Evolutionary conservation across 2,329 filamentous ascomycete species (phyloP).

Genomic region (Fusarium papillatum): DNA sequence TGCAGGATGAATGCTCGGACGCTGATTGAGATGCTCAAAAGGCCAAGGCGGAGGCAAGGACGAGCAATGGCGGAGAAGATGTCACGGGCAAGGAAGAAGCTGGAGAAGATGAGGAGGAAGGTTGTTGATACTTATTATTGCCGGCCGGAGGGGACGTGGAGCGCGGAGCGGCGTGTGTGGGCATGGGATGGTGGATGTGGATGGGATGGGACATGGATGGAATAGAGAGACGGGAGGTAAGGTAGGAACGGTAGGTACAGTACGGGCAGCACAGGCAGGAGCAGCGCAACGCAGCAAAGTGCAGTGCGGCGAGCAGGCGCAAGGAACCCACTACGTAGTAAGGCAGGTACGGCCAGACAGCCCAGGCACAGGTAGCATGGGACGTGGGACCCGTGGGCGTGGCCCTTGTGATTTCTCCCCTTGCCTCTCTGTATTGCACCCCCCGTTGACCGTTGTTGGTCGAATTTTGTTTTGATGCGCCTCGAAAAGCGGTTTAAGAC

Average conservation of each 20-base stretch:
- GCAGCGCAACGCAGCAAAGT: not conserved
- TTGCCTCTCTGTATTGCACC: constrained; percentile 34
- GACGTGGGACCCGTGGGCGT: constrained; percentile 42
- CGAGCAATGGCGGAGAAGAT: constrained; percentile 27
- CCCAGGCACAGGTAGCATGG: constrained; percentile 31
- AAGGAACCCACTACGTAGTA: constrained; percentile 12
- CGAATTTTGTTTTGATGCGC: constrained; percentile 40
- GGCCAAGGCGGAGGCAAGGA: constrained; percentile 11
- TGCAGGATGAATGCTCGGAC: not conserved
- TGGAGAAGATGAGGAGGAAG: constrained; percentile 44
- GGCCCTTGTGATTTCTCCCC: constrained; percentile 37
- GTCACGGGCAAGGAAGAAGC: constrained; percentile 37
- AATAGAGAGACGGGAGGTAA: constrained; percentile 16
- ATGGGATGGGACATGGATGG: constrained; percentile 29
- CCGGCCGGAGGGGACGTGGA: constrained; percentile 44
- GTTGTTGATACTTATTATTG: constrained; percentile 48
- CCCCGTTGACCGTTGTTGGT: constrained; percentile 43
- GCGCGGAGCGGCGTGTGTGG: constrained; percentile 36
- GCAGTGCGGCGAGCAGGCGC: constrained; percentile 5
- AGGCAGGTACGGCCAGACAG: constrained; percentile 26
- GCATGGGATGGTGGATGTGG: not conserved
- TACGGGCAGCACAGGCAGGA: not conserved
- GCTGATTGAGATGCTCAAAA: constrained; percentile 1
- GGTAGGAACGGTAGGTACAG: not conserved
- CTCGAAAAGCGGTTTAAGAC: constrained; percentile 41